These are phyloP conservation scores for Trichophyton rubrum DNA, from an alignment of 2,329 filamentous ascomycete genomes.

Conservation along the genomic window DNA sequence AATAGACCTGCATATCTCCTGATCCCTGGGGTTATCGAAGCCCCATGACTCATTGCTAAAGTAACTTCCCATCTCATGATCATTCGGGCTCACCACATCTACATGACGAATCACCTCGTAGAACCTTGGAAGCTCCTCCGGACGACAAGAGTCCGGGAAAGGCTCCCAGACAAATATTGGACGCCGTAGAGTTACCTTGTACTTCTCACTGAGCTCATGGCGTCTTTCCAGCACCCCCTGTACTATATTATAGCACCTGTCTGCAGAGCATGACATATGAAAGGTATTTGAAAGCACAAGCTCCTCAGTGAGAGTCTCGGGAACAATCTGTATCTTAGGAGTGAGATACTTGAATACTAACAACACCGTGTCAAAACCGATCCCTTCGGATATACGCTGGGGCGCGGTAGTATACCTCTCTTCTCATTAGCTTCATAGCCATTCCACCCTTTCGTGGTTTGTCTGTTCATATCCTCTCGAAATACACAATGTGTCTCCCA, in stretches of 20 bases:
- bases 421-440: conserved; percentile 63
- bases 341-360: conserved; percentile 76
- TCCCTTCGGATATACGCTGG: conserved; percentile 12
- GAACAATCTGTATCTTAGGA: conserved; percentile 69
- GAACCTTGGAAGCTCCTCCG: conserved; percentile 47
- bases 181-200: conserved; percentile 27
- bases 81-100: conserved; percentile 64
- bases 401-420: conserved; percentile 33
- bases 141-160: conserved; percentile 73
- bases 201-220: conserved; percentile 20
- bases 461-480: conserved; percentile 50
- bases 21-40: conserved; percentile 18
- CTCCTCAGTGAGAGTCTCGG: conserved; percentile 52
- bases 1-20: conserved; percentile 25
- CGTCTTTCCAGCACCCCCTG: conserved; percentile 51
- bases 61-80: conserved; percentile 74
- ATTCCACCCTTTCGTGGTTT: conserved; percentile 89
- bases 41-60: conserved; percentile 48
- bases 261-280: conserved; percentile 74
- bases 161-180: conserved; percentile 91
- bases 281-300: conserved; percentile 65
- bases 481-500: conserved; percentile 68
- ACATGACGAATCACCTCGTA: conserved; percentile 42
- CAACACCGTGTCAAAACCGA: neutral
- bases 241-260: conserved; percentile 64